phyloP scores from a whole-genome alignment of 169 alveolate species.

The Plasmodium blacklocki region DNA sequence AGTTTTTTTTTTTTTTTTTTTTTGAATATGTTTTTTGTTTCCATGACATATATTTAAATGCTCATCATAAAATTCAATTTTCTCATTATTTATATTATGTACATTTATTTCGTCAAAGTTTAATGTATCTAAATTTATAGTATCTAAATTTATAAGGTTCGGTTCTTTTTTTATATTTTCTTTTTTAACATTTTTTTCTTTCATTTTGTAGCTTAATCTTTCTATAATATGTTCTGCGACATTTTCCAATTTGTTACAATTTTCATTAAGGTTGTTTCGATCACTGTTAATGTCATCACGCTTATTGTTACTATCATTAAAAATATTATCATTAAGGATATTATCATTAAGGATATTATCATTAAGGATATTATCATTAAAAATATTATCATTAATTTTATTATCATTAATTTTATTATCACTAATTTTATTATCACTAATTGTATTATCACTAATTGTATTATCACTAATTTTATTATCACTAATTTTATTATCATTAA shows the following conservation, averaged over 20 bases:
- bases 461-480: no score
- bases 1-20: slow-evolving; percentile 79
- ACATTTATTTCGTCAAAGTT: slow-evolving; percentile 34
- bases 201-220: slow-evolving; percentile 1
- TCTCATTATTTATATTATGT: slow-evolving; percentile 23
- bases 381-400: no score
- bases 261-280: no score
- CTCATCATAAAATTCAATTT: slow-evolving; percentile 48
- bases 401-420: no score
- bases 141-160: slow-evolving; percentile 5
- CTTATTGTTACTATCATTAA: no score
- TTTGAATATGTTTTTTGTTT: slow-evolving; percentile 43
- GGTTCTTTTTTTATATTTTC: neutral
- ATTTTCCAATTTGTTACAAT: slow-evolving; percentile 1
- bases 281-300: no score
- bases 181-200: neutral
- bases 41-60: slow-evolving; percentile 43
- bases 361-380: no score
- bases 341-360: no score
- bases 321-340: no score
- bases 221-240: neutral
- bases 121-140: slow-evolving; percentile 13
- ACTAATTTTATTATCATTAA: no score
- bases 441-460: no score
- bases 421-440: no score